These are phyloP conservation scores for Draba incana DNA, from an alignment of 345 rosid genomes.

Conservation along the genomic window DNA sequence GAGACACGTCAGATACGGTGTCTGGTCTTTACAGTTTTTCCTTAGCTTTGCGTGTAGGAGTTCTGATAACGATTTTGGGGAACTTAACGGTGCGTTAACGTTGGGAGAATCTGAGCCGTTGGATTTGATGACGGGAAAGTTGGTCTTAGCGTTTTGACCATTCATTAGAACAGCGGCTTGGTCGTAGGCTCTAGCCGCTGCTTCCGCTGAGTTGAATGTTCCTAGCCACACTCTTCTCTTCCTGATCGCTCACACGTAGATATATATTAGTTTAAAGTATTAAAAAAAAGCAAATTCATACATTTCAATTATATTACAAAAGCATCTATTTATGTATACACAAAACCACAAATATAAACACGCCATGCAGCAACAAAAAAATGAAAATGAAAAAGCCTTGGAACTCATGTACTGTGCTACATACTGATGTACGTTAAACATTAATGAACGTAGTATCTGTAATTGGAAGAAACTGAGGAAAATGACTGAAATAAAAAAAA, in stretches of 20 bases:
- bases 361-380: too few relatives aligned
- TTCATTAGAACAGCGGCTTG: constrained; percentile 73
- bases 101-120: constrained; percentile 18
- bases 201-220: constrained; percentile 78
- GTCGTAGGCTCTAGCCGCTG: constrained; percentile 74
- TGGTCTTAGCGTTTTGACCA: constrained; percentile 74
- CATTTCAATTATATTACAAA: too few relatives aligned
- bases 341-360: too few relatives aligned
- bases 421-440: too few relatives aligned
- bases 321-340: too few relatives aligned
- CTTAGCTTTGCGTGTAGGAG: constrained; percentile 59
- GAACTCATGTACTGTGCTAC: too few relatives aligned
- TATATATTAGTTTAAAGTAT: too few relatives aligned
- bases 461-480: too few relatives aligned
- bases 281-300: too few relatives aligned
- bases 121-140: constrained; percentile 52
- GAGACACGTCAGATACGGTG: constrained; percentile 68
- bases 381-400: too few relatives aligned
- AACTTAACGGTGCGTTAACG: constrained; percentile 31
- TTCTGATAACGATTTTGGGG: constrained; percentile 53
- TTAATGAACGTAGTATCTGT: too few relatives aligned
- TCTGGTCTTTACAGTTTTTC: constrained; percentile 58
- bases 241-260: constrained; percentile 36
- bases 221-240: constrained; percentile 86
- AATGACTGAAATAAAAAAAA: too few relatives aligned